Evolutionary conservation across 345 rosid species (phyloP).

Genomic region (Geranium brycei): DNA sequence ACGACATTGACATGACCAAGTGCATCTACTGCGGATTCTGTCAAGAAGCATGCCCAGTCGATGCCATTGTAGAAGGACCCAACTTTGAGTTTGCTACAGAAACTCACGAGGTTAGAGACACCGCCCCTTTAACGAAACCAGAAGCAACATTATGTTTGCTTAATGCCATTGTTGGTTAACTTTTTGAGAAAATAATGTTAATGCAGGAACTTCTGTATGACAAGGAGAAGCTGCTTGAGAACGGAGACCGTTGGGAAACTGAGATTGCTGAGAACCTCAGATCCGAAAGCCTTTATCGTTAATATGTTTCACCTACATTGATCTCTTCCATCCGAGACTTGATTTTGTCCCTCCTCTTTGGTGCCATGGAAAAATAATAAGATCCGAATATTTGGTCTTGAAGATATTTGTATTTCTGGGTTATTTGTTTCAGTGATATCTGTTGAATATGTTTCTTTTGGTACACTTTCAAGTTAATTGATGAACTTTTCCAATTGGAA

Average conservation of each 20-base stretch:
- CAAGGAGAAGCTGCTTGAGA: constrained; percentile 94
- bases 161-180: background rate
- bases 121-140: background rate
- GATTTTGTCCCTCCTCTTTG: too few species aligned
- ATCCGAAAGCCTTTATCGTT: constrained; percentile 90
- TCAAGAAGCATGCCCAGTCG: constrained; percentile 99
- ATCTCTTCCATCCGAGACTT: too few species aligned
- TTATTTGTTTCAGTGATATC: too few species aligned
- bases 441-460: too few species aligned
- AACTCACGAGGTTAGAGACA: constrained; percentile 62
- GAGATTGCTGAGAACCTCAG: constrained; percentile 97
- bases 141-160: background rate
- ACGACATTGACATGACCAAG: constrained; percentile 93
- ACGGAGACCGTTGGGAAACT: constrained; percentile 93
- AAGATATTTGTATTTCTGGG: too few species aligned
- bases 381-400: too few species aligned
- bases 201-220: constrained; percentile 82
- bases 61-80: constrained; percentile 96
- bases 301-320: constrained; percentile 5
- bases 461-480: too few species aligned
- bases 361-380: too few species aligned
- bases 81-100: constrained; percentile 93
- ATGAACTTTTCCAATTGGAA: too few species aligned
- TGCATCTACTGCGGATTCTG: constrained; percentile 97
- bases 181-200: background rate